phyloP scores from a whole-genome alignment of 2,329 filamentous ascomycete species.

The Stromatinia cepivora region DNA sequence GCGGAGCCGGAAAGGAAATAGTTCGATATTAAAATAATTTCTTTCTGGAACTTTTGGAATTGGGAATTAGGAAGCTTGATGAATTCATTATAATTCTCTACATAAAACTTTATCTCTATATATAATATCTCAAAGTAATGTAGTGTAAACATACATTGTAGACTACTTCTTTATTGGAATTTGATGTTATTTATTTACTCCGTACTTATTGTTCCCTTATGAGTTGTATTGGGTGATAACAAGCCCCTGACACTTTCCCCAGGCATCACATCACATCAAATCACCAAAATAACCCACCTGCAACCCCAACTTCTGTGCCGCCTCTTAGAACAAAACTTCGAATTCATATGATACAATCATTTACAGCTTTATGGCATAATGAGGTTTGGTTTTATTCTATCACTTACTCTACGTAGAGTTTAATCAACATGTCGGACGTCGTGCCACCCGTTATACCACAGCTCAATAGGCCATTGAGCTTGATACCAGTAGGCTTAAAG shows the following conservation, averaged over 20 bases:
- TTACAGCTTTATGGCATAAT: slow-evolving; percentile 7
- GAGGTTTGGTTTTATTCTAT: slow-evolving; percentile 12
- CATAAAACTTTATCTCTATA: background rate
- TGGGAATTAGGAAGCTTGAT: background rate
- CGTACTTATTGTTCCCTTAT: background rate
- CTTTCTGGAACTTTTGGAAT: slow-evolving; percentile 13
- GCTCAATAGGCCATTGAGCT: slow-evolving; percentile 34
- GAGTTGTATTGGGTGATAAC: background rate
- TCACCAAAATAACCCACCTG: background rate
- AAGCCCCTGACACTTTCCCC: background rate
- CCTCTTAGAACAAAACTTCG: background rate
- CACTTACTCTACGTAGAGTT: slow-evolving; percentile 19
- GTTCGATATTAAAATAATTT: slow-evolving; percentile 5
- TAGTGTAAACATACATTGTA: background rate
- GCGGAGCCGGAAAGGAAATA: background rate
- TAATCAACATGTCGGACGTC: slow-evolving; percentile 32
- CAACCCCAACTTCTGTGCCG: slow-evolving; percentile 4
- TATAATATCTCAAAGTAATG: background rate
- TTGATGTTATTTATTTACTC: background rate
- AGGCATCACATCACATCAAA: background rate
- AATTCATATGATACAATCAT: background rate
- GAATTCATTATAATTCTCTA: background rate
- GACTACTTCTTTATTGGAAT: background rate
- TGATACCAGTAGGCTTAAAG: slow-evolving; percentile 75
- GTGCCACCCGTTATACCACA: slow-evolving; percentile 30